phyloP scores from a whole-genome alignment of 495 filamentous ascomycete genomes.

The Thermothielavioides terrestris region DNA sequence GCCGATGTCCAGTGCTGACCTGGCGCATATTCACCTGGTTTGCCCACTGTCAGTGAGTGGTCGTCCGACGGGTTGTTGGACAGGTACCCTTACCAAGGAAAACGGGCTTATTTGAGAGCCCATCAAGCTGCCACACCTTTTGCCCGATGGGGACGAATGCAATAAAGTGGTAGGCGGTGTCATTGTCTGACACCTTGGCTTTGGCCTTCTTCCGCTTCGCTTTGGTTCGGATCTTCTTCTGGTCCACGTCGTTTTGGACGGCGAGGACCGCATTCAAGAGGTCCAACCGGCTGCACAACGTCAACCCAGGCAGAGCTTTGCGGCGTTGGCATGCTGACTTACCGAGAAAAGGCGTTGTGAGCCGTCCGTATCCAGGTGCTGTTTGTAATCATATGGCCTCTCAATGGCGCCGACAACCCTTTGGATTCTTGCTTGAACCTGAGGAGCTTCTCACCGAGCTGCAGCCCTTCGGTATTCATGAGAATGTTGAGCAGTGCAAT shows the following conservation, averaged over 20 bases:
- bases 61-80: neutral
- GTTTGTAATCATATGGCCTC: conserved; percentile 64
- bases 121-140: conserved; percentile 84
- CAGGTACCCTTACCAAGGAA: conserved; percentile 49
- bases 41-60: neutral
- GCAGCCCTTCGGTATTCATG: conserved; percentile 60
- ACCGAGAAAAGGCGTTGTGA: conserved; percentile 85
- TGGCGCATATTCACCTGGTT: conserved; percentile 15
- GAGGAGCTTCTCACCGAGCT: conserved; percentile 57
- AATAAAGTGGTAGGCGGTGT: conserved; percentile 73
- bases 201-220: conserved; percentile 6
- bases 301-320: neutral
- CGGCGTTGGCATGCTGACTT: conserved; percentile 16
- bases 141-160: conserved; percentile 73
- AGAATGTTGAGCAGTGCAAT: conserved; percentile 85
- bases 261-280: conserved; percentile 65
- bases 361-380: conserved; percentile 69
- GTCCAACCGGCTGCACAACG: conserved; percentile 50
- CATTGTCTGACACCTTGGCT: conserved; percentile 8
- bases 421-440: conserved; percentile 64
- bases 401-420: conserved; percentile 57
- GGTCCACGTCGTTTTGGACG: conserved; percentile 53
- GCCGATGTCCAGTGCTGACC: conserved; percentile 33
- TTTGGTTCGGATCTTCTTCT: conserved; percentile 29
- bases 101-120: conserved; percentile 65